Conservation (phyloP, 768 basidiomycete species). For the Psilocybe azurescens region DNA sequence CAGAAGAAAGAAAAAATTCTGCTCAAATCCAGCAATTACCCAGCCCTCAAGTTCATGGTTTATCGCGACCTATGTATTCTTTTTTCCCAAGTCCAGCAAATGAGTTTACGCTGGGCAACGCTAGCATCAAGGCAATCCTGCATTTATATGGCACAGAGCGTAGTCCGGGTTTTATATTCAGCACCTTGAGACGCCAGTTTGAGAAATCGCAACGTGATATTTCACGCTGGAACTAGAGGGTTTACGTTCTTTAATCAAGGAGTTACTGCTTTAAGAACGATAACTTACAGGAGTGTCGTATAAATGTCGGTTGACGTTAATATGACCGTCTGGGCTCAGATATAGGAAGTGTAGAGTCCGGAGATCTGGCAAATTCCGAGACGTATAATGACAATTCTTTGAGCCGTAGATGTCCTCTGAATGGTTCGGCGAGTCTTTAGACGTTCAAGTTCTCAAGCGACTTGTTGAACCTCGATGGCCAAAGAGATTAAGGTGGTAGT, state of each 20-base stretch:
- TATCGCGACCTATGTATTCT: neutral
- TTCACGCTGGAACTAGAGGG: neutral
- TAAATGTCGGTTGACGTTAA: neutral
- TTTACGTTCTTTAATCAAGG: neutral
- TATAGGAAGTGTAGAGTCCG: neutral
- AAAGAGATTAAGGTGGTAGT: neutral
- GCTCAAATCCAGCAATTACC: too few relatives aligned
- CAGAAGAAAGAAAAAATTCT: too few relatives aligned
- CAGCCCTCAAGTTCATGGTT: too few relatives aligned
- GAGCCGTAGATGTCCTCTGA: neutral
- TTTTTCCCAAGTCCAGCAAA: slow-evolving; percentile 1
- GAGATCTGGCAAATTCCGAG: neutral
- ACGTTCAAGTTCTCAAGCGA: neutral
- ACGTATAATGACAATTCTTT: neutral
- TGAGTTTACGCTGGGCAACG: slow-evolving; percentile 1
- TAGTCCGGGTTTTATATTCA: neutral
- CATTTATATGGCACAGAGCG: neutral
- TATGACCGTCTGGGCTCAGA: neutral
- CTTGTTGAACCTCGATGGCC: neutral
- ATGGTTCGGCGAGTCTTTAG: neutral
- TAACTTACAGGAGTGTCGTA: neutral
- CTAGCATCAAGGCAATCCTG: neutral
- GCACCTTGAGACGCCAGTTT: slow-evolving; percentile 5
- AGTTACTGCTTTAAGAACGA: neutral
- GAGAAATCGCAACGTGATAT: neutral